phyloP scores from a whole-genome alignment of 495 filamentous ascomycete species.

The Penicillium robsamsonii region DNA sequence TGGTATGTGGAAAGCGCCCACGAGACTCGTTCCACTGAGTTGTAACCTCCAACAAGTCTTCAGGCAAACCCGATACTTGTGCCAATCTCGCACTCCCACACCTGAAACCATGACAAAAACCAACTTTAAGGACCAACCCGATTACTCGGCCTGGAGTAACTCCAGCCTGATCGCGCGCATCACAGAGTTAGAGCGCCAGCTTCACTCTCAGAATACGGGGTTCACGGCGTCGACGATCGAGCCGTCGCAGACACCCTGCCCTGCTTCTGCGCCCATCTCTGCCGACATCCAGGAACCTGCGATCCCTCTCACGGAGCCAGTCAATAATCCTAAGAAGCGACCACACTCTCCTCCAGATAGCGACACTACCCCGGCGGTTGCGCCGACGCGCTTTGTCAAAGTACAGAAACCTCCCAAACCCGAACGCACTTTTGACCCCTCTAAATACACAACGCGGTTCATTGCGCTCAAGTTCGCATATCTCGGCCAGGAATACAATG shows the following conservation, averaged over 20 bases:
- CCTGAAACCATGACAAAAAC: conserved; percentile 19
- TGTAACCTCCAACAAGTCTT: conserved; percentile 1
- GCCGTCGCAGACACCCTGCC: conserved; percentile 4
- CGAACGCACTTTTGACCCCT: conserved; percentile 63
- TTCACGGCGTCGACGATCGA: conserved; percentile 29
- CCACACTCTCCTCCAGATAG: conserved; percentile 19
- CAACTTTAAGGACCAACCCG: conserved; percentile 22
- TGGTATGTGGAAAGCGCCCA: conserved; percentile 28
- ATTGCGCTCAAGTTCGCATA: conserved; percentile 95
- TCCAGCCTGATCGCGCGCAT: conserved; percentile 65
- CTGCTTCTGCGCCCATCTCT: conserved; percentile 14
- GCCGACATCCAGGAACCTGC: conserved; percentile 25
- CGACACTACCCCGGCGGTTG: conserved; percentile 30
- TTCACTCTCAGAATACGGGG: conserved; percentile 48
- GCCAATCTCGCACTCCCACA: conserved; percentile 12
- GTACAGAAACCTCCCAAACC: conserved; percentile 6
- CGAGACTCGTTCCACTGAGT: conserved; percentile 12
- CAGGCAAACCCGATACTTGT: conserved; percentile 14
- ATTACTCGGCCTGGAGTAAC: conserved; percentile 63
- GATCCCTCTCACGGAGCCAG: conserved; percentile 18
- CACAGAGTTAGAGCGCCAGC: conserved; percentile 59
- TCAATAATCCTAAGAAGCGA: conserved; percentile 21
- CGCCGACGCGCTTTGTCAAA: conserved; percentile 31
- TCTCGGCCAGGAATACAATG: conserved; percentile 85
- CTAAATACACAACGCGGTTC: conserved; percentile 75